phyloP scores from a whole-genome alignment of 495 filamentous ascomycete species.

The Penicillium roqueforti region DNA sequence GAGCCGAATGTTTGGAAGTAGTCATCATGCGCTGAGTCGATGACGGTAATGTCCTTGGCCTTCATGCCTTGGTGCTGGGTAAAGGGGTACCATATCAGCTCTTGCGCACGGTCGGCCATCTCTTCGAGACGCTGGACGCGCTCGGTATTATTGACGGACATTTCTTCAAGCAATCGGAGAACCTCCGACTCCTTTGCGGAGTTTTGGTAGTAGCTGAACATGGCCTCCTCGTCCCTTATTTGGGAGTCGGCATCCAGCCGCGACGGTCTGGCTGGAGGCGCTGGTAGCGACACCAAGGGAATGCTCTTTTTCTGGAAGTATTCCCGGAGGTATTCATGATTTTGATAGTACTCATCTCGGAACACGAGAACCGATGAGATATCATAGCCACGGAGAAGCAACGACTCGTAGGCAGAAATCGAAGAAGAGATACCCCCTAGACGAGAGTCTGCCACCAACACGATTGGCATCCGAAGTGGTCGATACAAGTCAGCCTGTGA shows the following conservation, averaged over 20 bases:
- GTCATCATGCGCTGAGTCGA: constrained; percentile 73
- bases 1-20: constrained; percentile 59
- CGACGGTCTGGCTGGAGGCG: constrained; percentile 45
- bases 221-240: constrained; percentile 46
- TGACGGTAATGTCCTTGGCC: constrained; percentile 56
- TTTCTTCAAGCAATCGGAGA: constrained; percentile 39
- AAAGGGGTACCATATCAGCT: constrained; percentile 75
- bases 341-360: constrained; percentile 55
- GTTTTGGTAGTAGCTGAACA: constrained; percentile 55
- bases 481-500: constrained; percentile 72
- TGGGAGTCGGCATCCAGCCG: constrained; percentile 26
- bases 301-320: constrained; percentile 60
- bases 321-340: constrained; percentile 57
- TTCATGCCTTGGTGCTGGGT: constrained; percentile 66
- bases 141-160: constrained; percentile 44
- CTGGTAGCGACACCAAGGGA: constrained; percentile 46
- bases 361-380: constrained; percentile 63
- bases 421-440: constrained; percentile 72
- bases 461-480: constrained; percentile 64
- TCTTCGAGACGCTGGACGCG: constrained; percentile 53
- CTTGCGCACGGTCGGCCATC: constrained; percentile 54
- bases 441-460: constrained; percentile 65
- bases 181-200: constrained; percentile 35
- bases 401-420: constrained; percentile 70
- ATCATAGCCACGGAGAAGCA: constrained; percentile 70